Conservation (phyloP, 768 basidiomycete species). For the Suillus weaverae region DNA sequence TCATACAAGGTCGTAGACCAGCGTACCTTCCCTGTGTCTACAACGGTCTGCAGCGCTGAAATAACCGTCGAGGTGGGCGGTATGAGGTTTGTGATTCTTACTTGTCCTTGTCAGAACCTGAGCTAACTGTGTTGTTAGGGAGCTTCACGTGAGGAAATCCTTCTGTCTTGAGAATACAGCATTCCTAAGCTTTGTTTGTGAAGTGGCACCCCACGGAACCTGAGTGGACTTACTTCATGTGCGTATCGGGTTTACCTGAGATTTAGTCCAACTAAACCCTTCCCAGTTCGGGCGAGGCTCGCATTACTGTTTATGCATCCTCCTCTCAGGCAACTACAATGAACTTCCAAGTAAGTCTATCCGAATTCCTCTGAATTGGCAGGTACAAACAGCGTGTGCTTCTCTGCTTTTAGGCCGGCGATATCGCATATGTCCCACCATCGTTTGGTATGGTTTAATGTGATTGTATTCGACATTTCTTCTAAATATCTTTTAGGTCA, state of each 20-base stretch:
- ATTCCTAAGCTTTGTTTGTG: neutral
- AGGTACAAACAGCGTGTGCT: neutral
- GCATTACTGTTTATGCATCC: conserved; percentile 45
- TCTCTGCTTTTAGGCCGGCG: conserved; percentile 29
- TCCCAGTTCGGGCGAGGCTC: conserved; percentile 38
- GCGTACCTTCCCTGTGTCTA: conserved; percentile 49
- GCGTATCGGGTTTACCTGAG: conserved; percentile 6
- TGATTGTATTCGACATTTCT: neutral
- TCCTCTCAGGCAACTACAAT: conserved; percentile 40
- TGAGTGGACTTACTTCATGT: conserved; percentile 48
- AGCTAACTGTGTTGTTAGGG: conserved; percentile 26
- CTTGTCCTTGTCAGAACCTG: neutral
- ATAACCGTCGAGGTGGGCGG: conserved; percentile 61
- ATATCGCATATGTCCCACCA: conserved; percentile 26
- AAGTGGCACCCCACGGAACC: conserved; percentile 55
- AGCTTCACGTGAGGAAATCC: conserved; percentile 42
- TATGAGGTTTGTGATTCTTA: conserved; percentile 43
- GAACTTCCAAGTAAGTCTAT: conserved; percentile 42
- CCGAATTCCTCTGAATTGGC: neutral
- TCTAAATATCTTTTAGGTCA: conserved; percentile 42
- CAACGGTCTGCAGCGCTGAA: conserved; percentile 56
- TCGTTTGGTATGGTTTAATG: conserved; percentile 21
- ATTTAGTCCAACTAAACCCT: neutral
- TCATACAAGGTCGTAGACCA: conserved; percentile 62
- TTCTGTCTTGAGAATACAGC: neutral